A percentile compares a stretch with the other conserved stretches of the same genome.
phyloP scores from a whole-genome alignment of 1,139 yeast species.

The Hyphopichia pseudoburtonii region DNA sequence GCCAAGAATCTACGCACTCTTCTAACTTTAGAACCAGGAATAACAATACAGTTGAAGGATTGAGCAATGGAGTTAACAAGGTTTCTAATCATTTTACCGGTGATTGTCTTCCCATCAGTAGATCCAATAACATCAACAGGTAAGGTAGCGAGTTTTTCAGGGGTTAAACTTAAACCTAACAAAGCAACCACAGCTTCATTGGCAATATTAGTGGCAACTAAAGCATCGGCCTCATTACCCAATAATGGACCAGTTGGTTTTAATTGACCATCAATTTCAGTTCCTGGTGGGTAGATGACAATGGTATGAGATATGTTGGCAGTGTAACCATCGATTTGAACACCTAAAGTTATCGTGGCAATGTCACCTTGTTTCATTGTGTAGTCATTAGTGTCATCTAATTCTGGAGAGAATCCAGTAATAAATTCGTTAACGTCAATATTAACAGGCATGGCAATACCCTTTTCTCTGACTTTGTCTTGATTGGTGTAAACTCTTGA shows the following conservation, averaged over 20 bases:
- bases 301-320: conserved; percentile 83
- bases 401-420: conserved; percentile 82
- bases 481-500: conserved; percentile 50
- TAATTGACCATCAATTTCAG: conserved; percentile 18
- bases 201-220: conserved; percentile 87
- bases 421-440: conserved; percentile 81
- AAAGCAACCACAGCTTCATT: conserved; percentile 76
- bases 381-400: conserved; percentile 59
- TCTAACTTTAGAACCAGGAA: conserved; percentile 91
- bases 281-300: conserved; percentile 73
- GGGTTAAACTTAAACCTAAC: conserved; percentile 70
- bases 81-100: conserved; percentile 67
- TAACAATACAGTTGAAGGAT: conserved; percentile 76
- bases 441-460: conserved; percentile 88
- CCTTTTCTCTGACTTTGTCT: conserved; percentile 66
- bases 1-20: conserved; percentile 90
- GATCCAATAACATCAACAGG: conserved; percentile 35
- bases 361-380: conserved; percentile 75
- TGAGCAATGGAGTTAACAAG: conserved; percentile 82
- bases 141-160: conserved; percentile 54
- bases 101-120: conserved; percentile 36
- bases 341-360: conserved; percentile 80
- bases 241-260: conserved; percentile 75
- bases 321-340: conserved; percentile 93
- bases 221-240: conserved; percentile 85